Percentiles rank a stretch among this genome's conserved stretches.
phyloP scores from a whole-genome alignment of 129 eudicot species.

The Artemisia argyi region DNA sequence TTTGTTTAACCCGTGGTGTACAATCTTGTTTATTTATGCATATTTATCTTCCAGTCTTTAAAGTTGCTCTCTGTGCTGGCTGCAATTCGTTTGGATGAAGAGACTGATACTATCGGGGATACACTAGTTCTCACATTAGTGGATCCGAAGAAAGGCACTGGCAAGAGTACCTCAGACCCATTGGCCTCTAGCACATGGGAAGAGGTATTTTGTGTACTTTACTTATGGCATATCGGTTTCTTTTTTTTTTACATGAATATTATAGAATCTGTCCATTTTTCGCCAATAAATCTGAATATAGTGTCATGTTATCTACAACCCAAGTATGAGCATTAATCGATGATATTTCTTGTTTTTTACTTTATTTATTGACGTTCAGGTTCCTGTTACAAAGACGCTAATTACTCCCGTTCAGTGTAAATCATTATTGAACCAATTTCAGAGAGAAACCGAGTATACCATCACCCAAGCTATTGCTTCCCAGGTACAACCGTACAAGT shows the following conservation, averaged over 20 bases:
- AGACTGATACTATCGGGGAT: constrained; percentile 63
- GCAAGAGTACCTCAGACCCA: constrained; percentile 61
- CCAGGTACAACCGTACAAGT: not conserved
- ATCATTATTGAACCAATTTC: no score
- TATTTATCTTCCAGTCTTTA: constrained; percentile 52
- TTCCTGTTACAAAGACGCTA: no score
- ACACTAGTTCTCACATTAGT: constrained; percentile 73
- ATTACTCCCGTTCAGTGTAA: no score
- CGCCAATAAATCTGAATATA: no score
- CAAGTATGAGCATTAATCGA: no score
- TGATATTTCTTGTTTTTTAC: no score
- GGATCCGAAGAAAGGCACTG: constrained; percentile 49
- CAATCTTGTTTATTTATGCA: constrained; percentile 1
- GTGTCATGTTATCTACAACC: no score
- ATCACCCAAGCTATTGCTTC: no score
- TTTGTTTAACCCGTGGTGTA: not conserved
- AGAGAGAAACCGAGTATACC: no score
- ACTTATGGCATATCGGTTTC: constrained; percentile 3
- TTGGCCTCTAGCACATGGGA: constrained; percentile 98
- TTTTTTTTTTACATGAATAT: not conserved
- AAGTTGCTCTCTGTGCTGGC: constrained; percentile 82
- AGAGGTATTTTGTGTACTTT: constrained; percentile 41
- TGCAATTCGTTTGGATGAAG: constrained; percentile 81
- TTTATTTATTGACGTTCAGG: not conserved
- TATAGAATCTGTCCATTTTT: no score